phyloP scores from a whole-genome alignment of 805 yeast species.

The Myxozyma kluyveri region DNA sequence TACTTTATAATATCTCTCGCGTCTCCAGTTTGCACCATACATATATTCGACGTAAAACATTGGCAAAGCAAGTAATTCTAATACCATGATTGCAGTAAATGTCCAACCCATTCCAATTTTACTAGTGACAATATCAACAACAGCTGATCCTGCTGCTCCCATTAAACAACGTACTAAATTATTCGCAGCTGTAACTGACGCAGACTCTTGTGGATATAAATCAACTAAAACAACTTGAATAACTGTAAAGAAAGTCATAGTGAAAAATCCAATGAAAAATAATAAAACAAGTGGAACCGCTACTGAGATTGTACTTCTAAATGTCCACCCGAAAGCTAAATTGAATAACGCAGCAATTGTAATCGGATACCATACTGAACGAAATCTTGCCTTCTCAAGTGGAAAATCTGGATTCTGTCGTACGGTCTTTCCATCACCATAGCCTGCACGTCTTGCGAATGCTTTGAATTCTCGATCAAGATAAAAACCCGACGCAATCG shows the following conservation, averaged over 20 bases:
- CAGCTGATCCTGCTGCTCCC: constrained; percentile 70
- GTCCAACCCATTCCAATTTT: constrained; percentile 75
- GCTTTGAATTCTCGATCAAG: constrained; percentile 35
- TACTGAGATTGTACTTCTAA: constrained; percentile 47
- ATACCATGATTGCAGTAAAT: constrained; percentile 60
- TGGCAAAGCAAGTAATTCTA: constrained; percentile 17
- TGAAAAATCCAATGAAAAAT: constrained; percentile 56
- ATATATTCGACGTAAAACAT: constrained; percentile 7
- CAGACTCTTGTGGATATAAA: constrained; percentile 63
- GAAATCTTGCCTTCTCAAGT: constrained; percentile 22
- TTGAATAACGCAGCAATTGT: constrained; percentile 39
- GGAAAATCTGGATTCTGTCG: constrained; percentile 27
- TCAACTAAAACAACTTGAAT: constrained; percentile 71
- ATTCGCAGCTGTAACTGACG: constrained; percentile 71
- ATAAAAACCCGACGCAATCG: constrained; percentile 55
- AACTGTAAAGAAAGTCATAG: constrained; percentile 47
- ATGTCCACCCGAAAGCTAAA: constrained; percentile 60
- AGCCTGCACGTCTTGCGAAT: constrained; percentile 13
- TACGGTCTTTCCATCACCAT: constrained; percentile 10
- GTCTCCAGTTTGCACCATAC: constrained; percentile 25
- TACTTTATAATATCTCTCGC: constrained; percentile 8
- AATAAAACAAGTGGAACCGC: constrained; percentile 55
- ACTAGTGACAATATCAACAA: constrained; percentile 58
- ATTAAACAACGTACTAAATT: constrained; percentile 69
- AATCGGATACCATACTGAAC: constrained; percentile 10